phyloP scores from a whole-genome alignment of 371 early-diverging fungal genomes.

The Batrachochytrium dendrobatidis region DNA sequence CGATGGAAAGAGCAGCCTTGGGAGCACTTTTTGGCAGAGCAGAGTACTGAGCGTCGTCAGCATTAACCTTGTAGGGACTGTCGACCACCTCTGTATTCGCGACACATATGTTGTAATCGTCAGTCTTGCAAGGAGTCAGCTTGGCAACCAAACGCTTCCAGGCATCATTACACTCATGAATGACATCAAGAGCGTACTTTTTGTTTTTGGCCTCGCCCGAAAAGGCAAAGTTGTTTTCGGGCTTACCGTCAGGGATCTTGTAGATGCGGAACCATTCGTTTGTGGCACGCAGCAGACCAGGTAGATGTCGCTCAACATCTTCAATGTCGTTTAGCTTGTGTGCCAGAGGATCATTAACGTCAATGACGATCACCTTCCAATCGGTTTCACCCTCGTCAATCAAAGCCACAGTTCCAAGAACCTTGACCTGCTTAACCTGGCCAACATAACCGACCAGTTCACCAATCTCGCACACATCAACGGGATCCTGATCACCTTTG shows the following conservation, averaged over 20 bases:
- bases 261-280: conserved; percentile 99
- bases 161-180: conserved; percentile 90
- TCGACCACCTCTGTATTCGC: conserved; percentile 64
- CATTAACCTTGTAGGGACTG: conserved; percentile 59
- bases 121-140: conserved; percentile 28
- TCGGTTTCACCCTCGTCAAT: conserved; percentile 99
- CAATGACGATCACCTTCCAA: conserved; percentile 98
- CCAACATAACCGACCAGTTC: conserved; percentile 81
- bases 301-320: conserved; percentile 93
- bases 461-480: conserved; percentile 98
- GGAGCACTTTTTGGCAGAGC: conserved; percentile 51
- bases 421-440: conserved; percentile 98
- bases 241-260: conserved; percentile 99
- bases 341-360: conserved; percentile 90
- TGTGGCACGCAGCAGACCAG: conserved; percentile 91
- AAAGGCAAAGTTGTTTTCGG: conserved; percentile 97
- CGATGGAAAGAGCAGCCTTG: conserved; percentile 40
- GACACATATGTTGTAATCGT: conserved; percentile 34
- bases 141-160: conserved; percentile 86
- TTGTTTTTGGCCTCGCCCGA: conserved; percentile 66
- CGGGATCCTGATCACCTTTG: conserved; percentile 96
- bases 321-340: conserved; percentile 89
- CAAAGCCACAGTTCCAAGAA: conserved; percentile 95
- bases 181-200: conserved; percentile 86
- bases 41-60: conserved; percentile 51